Evolutionary conservation across 1,139 yeast genomes (phyloP).

Genomic region (Lizanozyma gosingica): DNA sequence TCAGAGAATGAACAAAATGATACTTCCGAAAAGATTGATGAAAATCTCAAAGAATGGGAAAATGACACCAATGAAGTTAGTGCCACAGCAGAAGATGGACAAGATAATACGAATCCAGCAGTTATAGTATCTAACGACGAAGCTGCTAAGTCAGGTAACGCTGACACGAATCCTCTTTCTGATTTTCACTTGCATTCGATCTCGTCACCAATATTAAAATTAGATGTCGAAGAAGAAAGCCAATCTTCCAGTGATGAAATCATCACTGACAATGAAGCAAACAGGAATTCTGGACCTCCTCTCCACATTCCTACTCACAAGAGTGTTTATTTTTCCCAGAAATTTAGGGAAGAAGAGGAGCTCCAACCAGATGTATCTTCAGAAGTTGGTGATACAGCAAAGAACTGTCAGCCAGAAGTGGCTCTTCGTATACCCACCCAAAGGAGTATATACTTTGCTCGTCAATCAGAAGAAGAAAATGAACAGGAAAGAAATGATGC

Average conservation of each 20-base stretch:
- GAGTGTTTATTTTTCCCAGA: background rate
- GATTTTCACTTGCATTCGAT: too few species aligned
- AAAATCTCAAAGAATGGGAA: conserved; percentile 5
- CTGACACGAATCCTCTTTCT: too few species aligned
- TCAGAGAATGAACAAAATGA: conserved; percentile 1
- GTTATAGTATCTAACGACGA: too few species aligned
- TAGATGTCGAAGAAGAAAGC: too few species aligned
- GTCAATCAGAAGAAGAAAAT: conserved; percentile 1
- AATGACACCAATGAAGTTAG: conserved; percentile 2
- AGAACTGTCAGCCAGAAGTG: background rate
- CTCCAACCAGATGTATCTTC: conserved; percentile 3
- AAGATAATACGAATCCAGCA: too few species aligned
- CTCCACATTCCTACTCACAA: background rate
- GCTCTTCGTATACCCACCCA: background rate
- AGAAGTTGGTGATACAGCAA: conserved; percentile 4
- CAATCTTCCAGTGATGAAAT: too few species aligned
- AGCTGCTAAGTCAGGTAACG: too few species aligned
- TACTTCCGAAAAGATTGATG: conserved; percentile 3
- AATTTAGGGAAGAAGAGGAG: conserved; percentile 6
- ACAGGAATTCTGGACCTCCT: background rate
- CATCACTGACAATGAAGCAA: too few species aligned
- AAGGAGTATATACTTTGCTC: background rate
- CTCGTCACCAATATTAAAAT: too few species aligned
- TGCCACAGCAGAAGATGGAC: background rate
- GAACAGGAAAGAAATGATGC: conserved; percentile 3